Evolutionary conservation across 352 stramenopile species (phyloP), one percentile per base, ranked within the genome.

Genomic region (Globisporangium cystogenes): DNA sequence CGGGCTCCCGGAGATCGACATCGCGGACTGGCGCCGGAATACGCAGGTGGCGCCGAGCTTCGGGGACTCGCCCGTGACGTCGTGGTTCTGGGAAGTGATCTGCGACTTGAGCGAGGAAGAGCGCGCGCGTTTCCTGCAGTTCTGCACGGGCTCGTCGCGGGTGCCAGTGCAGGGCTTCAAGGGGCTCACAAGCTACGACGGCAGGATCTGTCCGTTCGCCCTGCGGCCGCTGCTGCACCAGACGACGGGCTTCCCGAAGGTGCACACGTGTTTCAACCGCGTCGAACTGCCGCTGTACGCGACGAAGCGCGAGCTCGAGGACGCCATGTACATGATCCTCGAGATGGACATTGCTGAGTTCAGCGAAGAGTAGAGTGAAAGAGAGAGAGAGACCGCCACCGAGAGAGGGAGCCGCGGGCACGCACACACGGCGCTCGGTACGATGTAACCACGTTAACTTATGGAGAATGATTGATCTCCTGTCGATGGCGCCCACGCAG

Each of bases 21-120:
- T 98, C 48, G 63, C 89, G 41, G 95, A 99, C 69, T 92, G 97
- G n/a, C n/a, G n/a, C n/a, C n/a, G n/a, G n/a, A n/a, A n/a, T n/a
- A n/a, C n/a, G n/a, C n/a, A n/a, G n/a, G n/a, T n/a, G n/a, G n/a
- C n/a, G n/a, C n/a, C n/a, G n/a, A n/a, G n/a, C n/a, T n/a, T n/a
- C n/a, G n/a, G n/a, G n/a, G 82, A 92, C 49, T 75, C 90, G 24
- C 87, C 95, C 64, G 85, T 97, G 56, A 97, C 98, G 48, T 67
- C 77, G 29, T 99, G 95, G 96, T 99, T 98, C 65, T 99, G 97
- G 97, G 97, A 97, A 57, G 95, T 97, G 42, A 77, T 99, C 37
- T 82, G 90, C 45, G 82, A 85, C 48, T 93, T 99, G 33, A 85
- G 84, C 4, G 89, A 96, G 53, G 96, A 97, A 57, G 86, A 99